Base-by-base conservation (phyloP, 1,139 yeast genomes). In the Pichia sp. region DNA sequence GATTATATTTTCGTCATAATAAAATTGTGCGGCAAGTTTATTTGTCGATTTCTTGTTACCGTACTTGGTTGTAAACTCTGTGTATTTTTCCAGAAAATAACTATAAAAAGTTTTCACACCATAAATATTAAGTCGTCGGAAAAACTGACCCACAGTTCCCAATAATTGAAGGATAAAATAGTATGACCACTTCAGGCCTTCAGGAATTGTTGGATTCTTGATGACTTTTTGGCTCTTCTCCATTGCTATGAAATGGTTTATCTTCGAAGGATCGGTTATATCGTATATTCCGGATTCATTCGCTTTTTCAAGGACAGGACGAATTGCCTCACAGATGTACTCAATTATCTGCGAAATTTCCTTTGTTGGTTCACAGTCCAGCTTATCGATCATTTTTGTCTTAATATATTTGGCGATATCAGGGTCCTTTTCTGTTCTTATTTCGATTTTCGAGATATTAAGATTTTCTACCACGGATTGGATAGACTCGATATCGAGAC, bases 341-440 rank as follows among this genome's bases (percentile, higher is more conserved):
- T 77, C 78, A 33, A 80, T 69, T 1, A 86, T 73, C 30, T 76
- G 79, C 20, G 72, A 69, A 59, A 84, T 83, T 33, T 84, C 87
- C 1, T 72, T 70, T 2, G 83, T 78, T 14, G 75, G 70, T 1
- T 73, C 78, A 6, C 88, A 83, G 8, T 78, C 76, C 7, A 87
- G 71, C 63, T 85, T 77, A 33, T 80, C 85, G 10, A 87, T 75
- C 29, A 75, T 78, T 58, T 88, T 86, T n/a, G 74, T 71, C 64
- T 89, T 91, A 76, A 92, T 84, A 65, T 92, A 90, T 63, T 78
- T 83, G 16, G 76, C 74, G n/a, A 91, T 87, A 67, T 95, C 98
- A 31, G 83, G 76, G 62, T 95, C 86, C 48, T 80, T 81, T 65
- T 95, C 99, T 0, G 97, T 88, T 58, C 98, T 74, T 24, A 92